phyloP scores from a whole-genome alignment of 805 yeast genomes.

The Candida krabiensis region DNA sequence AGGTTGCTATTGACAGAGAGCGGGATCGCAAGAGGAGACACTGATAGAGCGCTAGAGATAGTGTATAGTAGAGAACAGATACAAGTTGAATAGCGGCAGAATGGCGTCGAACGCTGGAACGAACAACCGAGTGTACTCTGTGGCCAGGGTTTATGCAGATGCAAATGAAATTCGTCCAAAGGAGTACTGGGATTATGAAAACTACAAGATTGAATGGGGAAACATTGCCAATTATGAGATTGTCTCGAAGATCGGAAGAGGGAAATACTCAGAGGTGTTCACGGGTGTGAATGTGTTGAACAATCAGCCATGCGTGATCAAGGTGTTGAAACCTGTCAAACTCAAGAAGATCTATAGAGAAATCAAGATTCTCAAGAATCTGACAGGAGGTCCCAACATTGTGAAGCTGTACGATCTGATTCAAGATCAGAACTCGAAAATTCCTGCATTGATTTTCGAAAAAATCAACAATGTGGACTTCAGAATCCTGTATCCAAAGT shows the following conservation, averaged over 20 bases:
- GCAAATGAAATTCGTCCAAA: slow-evolving; percentile 75
- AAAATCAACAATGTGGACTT: slow-evolving; percentile 83
- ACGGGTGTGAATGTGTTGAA: slow-evolving; percentile 70
- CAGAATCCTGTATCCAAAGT: slow-evolving; percentile 79
- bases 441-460: slow-evolving; percentile 88
- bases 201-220: slow-evolving; percentile 78
- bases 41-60: too few species aligned
- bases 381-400: slow-evolving; percentile 81
- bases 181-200: slow-evolving; percentile 80
- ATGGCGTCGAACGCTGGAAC: slow-evolving; percentile 6
- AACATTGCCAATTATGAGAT: slow-evolving; percentile 84
- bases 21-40: too few species aligned
- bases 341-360: slow-evolving; percentile 91
- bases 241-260: slow-evolving; percentile 81
- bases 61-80: too few species aligned
- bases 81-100: too few species aligned
- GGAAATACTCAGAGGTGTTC: slow-evolving; percentile 92
- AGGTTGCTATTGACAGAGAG: too few species aligned
- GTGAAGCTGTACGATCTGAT: slow-evolving; percentile 79
- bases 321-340: slow-evolving; percentile 91
- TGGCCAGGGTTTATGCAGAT: slow-evolving; percentile 75
- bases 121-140: slow-evolving; percentile 29
- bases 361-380: slow-evolving; percentile 80
- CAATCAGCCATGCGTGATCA: slow-evolving; percentile 73
- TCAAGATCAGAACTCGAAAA: slow-evolving; percentile 78